Conservation (phyloP, 345 rosid species). For the Bretschneidera sinensis region DNA sequence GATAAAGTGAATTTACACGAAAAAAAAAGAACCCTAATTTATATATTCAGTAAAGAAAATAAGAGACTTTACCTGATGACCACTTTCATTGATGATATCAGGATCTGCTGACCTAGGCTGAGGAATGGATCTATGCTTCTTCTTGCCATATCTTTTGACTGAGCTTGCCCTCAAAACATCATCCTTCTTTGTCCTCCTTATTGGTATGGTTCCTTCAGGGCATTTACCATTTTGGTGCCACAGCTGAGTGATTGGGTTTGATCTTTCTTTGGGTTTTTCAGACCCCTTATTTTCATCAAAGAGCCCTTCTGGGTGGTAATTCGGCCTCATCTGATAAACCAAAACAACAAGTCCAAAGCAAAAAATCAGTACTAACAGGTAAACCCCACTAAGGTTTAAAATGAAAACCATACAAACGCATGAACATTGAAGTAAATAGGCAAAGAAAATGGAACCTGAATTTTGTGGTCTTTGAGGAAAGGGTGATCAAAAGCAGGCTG, state of each 20-base stretch:
- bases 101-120: constrained; percentile 90
- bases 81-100: constrained; percentile 73
- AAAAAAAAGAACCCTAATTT: not conserved
- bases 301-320: constrained; percentile 77
- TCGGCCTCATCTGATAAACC: constrained; percentile 70
- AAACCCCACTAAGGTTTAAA: not conserved
- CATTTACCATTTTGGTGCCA: constrained; percentile 84
- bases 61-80: constrained; percentile 70
- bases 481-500: constrained; percentile 99
- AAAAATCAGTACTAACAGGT: not conserved
- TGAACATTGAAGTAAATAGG: not conserved
- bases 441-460: constrained; percentile 70
- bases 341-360: not conserved
- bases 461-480: constrained; percentile 88
- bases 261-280: constrained; percentile 37
- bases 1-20: constrained; percentile 1
- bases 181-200: constrained; percentile 80
- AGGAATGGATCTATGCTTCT: constrained; percentile 73
- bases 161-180: constrained; percentile 96
- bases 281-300: constrained; percentile 70
- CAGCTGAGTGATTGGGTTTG: constrained; percentile 59
- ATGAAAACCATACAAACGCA: not conserved
- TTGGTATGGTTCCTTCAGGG: constrained; percentile 70
- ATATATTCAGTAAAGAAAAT: not conserved
- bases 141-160: constrained; percentile 87